phyloP scores from a whole-genome alignment of 768 basidiomycete genomes.

The Clathrus columnatus region DNA sequence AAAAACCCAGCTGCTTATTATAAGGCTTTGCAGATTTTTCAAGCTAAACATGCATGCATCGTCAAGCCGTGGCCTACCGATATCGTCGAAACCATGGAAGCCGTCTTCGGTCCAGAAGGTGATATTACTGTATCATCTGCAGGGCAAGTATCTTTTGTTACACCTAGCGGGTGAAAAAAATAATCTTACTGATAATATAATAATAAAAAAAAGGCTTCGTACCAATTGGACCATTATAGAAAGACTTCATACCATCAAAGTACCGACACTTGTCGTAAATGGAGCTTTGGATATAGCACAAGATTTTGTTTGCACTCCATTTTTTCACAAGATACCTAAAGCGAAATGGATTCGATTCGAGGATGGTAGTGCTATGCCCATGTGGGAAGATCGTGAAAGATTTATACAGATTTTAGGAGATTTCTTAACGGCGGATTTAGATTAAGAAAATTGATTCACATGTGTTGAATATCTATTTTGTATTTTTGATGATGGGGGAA shows the following conservation, averaged over 20 bases:
- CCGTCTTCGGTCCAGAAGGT: neutral
- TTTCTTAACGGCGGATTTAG: neutral
- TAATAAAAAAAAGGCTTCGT: neutral
- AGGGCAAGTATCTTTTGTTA: neutral
- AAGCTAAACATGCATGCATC: neutral
- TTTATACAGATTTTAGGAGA: neutral
- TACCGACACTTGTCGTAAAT: slow-evolving; percentile 9
- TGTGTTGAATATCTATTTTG: too few species aligned
- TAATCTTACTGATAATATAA: too few species aligned
- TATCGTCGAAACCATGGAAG: neutral
- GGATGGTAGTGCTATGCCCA: neutral
- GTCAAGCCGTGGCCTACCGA: slow-evolving; percentile 4
- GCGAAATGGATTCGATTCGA: slow-evolving; percentile 2
- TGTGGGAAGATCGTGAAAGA: neutral
- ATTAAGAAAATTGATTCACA: too few species aligned
- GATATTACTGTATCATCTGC: slow-evolving; percentile 7
- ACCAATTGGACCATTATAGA: slow-evolving; percentile 7
- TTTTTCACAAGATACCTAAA: slow-evolving; percentile 3
- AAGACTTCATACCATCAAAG: slow-evolving; percentile 3
- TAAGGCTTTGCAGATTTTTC: slow-evolving; percentile 5
- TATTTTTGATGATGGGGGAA: too few species aligned
- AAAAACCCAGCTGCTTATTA: slow-evolving; percentile 4
- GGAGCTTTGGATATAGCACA: slow-evolving; percentile 4
- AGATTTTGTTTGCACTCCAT: slow-evolving; percentile 2
- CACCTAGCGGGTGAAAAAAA: too few species aligned